Conservation (phyloP, 2,329 filamentous ascomycete species). For the Trichoderma asperellum region DNA sequence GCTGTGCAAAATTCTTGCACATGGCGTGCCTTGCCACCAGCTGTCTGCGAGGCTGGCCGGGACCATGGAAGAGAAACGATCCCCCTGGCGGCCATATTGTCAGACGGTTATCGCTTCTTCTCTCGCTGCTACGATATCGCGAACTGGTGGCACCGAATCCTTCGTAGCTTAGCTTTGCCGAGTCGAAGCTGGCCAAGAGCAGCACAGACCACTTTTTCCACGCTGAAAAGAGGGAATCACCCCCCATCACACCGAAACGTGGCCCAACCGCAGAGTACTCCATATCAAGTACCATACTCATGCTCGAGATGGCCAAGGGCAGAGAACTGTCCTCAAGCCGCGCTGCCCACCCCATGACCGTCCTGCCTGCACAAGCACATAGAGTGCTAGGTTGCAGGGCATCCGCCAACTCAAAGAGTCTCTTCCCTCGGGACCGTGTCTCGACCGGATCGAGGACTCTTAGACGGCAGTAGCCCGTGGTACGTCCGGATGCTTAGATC, state of each 20-base stretch:
- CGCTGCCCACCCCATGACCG: slow-evolving; percentile 5
- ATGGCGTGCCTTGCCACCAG: not conserved
- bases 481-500: not conserved
- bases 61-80: not conserved
- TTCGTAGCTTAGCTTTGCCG: slow-evolving; percentile 9
- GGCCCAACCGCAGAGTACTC: not conserved
- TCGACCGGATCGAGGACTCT: not conserved
- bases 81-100: not conserved
- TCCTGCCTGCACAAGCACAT: not conserved
- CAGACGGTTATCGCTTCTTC: not conserved
- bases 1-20: not conserved
- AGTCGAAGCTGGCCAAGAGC: slow-evolving; percentile 3
- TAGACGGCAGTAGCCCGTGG: not conserved
- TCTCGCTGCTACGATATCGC: slow-evolving; percentile 16
- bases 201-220: slow-evolving; percentile 10
- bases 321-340: not conserved
- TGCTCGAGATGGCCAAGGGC: not conserved
- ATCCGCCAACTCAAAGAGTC: not conserved
- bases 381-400: not conserved
- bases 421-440: not conserved
- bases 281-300: not conserved
- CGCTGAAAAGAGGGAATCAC: not conserved
- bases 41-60: slow-evolving; percentile 1
- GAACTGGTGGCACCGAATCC: slow-evolving; percentile 2
- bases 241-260: not conserved